Percentiles rank a stretch among this genome's conserved stretches.
phyloP scores from a whole-genome alignment of 1,139 yeast species.

The Suhomyces atakaporum region DNA sequence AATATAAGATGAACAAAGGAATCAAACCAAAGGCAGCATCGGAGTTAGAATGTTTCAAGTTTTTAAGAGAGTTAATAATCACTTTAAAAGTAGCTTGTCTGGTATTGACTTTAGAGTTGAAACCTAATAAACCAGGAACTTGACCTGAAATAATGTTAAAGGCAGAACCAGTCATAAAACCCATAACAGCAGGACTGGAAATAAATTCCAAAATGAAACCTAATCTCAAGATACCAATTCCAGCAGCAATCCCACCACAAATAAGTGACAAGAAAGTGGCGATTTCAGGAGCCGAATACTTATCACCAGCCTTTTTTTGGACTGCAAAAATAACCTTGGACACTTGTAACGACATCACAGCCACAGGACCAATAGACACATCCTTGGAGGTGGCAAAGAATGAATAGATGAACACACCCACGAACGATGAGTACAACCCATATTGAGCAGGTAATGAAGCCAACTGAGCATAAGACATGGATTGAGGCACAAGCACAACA shows the following conservation, averaged over 20 bases:
- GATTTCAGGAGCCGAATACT: constrained; percentile 61
- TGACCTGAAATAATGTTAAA: constrained; percentile 80
- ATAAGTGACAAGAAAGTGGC: constrained; percentile 79
- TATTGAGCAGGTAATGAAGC: constrained; percentile 82
- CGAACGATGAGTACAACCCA: constrained; percentile 89
- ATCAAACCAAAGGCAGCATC: constrained; percentile 92
- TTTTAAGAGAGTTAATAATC: constrained; percentile 69
- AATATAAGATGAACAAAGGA: constrained; percentile 65
- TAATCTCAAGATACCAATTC: constrained; percentile 76
- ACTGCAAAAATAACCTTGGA: constrained; percentile 75
- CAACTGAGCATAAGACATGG: constrained; percentile 90
- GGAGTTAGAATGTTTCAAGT: constrained; percentile 62
- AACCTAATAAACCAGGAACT: constrained; percentile 86
- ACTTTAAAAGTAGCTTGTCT: constrained; percentile 70
- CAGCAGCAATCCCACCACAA: constrained; percentile 84
- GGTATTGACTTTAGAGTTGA: constrained; percentile 62
- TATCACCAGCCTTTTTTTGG: constrained; percentile 38
- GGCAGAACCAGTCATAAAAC: constrained; percentile 95
- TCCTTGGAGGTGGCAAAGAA: constrained; percentile 94
- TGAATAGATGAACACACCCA: constrained; percentile 87
- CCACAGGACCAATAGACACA: constrained; percentile 96
- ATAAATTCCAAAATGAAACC: constrained; percentile 90
- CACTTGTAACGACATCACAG: constrained; percentile 90
- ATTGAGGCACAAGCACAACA: constrained; percentile 89
- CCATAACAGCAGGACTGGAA: constrained; percentile 90